These are phyloP conservation scores for Porodaedalea pini DNA, from an alignment of 1,284 basidiomycete genomes.

Conservation along the genomic window DNA sequence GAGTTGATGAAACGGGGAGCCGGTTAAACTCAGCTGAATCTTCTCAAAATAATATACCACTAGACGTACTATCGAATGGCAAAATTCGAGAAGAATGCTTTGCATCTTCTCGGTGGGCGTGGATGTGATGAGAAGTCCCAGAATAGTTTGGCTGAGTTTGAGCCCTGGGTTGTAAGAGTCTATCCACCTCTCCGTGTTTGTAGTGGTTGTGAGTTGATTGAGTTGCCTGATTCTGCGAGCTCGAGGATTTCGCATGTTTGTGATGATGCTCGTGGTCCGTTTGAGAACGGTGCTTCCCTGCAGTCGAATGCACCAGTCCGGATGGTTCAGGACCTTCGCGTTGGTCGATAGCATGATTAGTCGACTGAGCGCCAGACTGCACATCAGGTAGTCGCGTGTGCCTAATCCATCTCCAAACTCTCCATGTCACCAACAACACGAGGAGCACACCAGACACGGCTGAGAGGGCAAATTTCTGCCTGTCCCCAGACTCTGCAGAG, in stretches of 20 bases:
- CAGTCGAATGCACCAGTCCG: no score
- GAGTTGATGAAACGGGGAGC: neutral
- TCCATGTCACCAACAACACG: neutral
- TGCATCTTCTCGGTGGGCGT: neutral
- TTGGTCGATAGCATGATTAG: neutral
- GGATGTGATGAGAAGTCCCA: neutral
- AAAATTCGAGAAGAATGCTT: constrained; percentile 7
- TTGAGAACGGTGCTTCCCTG: neutral
- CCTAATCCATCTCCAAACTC: neutral
- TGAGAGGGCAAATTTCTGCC: neutral
- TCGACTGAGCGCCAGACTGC: no score
- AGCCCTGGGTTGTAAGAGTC: neutral
- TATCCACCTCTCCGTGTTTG: constrained; percentile 1
- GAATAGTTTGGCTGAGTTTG: neutral
- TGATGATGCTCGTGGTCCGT: neutral
- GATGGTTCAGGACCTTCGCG: neutral
- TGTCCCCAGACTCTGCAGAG: neutral
- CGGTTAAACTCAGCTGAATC: neutral
- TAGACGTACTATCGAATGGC: neutral
- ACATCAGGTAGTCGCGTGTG: neutral
- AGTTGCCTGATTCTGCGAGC: no score
- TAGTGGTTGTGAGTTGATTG: constrained; percentile 2
- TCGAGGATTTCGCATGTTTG: no score
- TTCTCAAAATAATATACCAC: no score
- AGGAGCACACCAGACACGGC: neutral